Percentiles rank a stretch among this genome's conserved stretches.
phyloP scores from a whole-genome alignment of 805 yeast species.

The Suhomyces sp. region DNA sequence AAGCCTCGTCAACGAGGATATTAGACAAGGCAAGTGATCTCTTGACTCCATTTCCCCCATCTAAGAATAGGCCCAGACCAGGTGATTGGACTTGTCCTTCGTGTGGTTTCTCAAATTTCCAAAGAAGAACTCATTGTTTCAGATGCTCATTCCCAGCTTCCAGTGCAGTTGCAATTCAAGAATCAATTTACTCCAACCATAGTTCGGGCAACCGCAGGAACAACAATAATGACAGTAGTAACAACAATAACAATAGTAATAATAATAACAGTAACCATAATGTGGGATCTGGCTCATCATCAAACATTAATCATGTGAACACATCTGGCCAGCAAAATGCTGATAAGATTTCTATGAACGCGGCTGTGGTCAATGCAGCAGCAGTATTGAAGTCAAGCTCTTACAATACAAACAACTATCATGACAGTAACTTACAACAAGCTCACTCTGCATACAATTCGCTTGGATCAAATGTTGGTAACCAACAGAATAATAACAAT shows the following conservation, averaged over 20 bases:
- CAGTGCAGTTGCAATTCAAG: slow-evolving; percentile 68
- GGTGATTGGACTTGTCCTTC: slow-evolving; percentile 99
- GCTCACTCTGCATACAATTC: too few relatives aligned
- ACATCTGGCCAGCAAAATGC: slow-evolving; percentile 7
- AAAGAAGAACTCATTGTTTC: slow-evolving; percentile 90
- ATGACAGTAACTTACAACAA: background rate
- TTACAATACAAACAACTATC: slow-evolving; percentile 2
- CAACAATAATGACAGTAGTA: slow-evolving; percentile 6
- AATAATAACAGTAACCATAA: slow-evolving; percentile 5
- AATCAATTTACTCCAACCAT: slow-evolving; percentile 44
- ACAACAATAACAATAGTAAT: slow-evolving; percentile 3
- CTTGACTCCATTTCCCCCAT: slow-evolving; percentile 80
- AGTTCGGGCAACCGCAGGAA: slow-evolving; percentile 7
- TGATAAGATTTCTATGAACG: slow-evolving; percentile 16
- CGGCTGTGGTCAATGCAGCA: slow-evolving; percentile 14
- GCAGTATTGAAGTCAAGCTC: slow-evolving; percentile 7
- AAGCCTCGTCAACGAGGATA: slow-evolving; percentile 77
- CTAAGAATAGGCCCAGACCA: slow-evolving; percentile 85
- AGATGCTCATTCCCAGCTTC: slow-evolving; percentile 87
- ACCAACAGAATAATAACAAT: background rate
- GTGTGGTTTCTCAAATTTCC: slow-evolving; percentile 93
- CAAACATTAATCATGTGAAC: slow-evolving; percentile 9
- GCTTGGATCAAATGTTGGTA: too few relatives aligned
- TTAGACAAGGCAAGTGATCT: slow-evolving; percentile 81
- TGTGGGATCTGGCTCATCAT: slow-evolving; percentile 1